Conservation (phyloP, 768 basidiomycete genomes). For the Xanthoconium purpureum region DNA sequence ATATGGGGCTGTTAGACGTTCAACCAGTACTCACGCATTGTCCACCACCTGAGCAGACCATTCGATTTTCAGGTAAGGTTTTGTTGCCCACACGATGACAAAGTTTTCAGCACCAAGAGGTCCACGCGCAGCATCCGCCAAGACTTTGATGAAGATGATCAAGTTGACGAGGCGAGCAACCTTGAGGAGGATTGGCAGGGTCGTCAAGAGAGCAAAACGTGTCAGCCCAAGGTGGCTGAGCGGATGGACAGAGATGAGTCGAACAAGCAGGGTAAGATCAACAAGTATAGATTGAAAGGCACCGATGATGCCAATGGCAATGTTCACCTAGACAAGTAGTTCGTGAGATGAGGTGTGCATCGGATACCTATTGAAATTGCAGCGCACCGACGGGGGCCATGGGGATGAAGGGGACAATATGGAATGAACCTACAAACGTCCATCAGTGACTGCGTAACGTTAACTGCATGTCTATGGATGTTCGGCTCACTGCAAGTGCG, state of each 20-base stretch:
- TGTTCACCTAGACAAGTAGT: conserved; percentile 13
- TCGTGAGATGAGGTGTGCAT: neutral
- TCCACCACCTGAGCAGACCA: conserved; percentile 32
- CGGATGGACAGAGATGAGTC: conserved; percentile 29
- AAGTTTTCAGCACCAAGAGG: conserved; percentile 15
- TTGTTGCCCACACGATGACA: conserved; percentile 18
- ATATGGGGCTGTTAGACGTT: neutral
- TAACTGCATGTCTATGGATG: neutral
- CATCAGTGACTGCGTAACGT: neutral
- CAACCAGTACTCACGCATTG: conserved; percentile 22
- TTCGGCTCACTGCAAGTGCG: conserved; percentile 14
- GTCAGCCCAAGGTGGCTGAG: conserved; percentile 7
- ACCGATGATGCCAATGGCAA: conserved; percentile 32
- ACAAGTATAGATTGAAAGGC: conserved; percentile 29
- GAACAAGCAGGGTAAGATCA: conserved; percentile 29
- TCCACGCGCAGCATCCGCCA: conserved; percentile 20
- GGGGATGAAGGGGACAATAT: conserved; percentile 23
- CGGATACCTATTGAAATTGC: neutral
- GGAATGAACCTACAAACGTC: conserved; percentile 22
- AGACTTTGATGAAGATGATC: conserved; percentile 25
- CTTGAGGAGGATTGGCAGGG: conserved; percentile 29
- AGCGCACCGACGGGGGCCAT: conserved; percentile 21
- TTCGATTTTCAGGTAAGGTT: conserved; percentile 33
- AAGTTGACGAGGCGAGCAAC: conserved; percentile 28
- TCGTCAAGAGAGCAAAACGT: conserved; percentile 18